Base-by-base conservation (phyloP, 495 filamentous ascomycete species). In the Penicillium lagena region DNA sequence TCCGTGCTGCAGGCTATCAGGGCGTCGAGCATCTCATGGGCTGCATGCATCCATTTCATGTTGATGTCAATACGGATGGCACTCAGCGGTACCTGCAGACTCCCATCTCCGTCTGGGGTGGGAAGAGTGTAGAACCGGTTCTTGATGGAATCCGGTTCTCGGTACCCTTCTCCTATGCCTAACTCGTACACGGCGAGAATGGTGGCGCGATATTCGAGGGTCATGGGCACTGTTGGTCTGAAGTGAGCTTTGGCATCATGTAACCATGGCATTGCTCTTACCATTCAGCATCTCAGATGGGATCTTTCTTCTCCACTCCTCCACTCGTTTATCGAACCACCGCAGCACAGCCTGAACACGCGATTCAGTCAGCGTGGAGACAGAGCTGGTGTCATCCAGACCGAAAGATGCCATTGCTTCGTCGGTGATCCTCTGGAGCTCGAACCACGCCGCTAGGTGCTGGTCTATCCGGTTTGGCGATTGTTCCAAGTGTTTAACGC, bases 101-200 rank as follows among this genome's bases (percentile, higher is more conserved):
- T 54, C n/a, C 56, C 40, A 15, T 56, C 55, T 40, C 52, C 64
- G 17, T 70, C 51, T 45, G 66, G 42, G 37, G 66, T 41, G 22
- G 63, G 64, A 48, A 76, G 63, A 0, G 60, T 64, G 51, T 67
- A 69, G 33, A 62, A 68, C 42, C 59, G 57, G 15, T 51, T 52
- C 43, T 64, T 66, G 29, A 68, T 50, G 4, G 67, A 60, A 44
- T 73, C 67, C n/a, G 70, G 70, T 10, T 73, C 69, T 27, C 70
- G 66, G 45, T 78, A 75, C 11, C 75, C 73, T 45, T 73, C 68
- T 34, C 73, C 69, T 29, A 76, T 56, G 31, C 68, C 72, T 7
- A 76, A 41, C 51, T 79, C 74, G 46, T 78, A 75, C 43, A 78
- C 61, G 27, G 66, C 67, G 8, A 79, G 62, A 27, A 66, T 56